Evolutionary conservation across 805 yeast genomes (phyloP).

Genomic region (Candida chauliodis): DNA sequence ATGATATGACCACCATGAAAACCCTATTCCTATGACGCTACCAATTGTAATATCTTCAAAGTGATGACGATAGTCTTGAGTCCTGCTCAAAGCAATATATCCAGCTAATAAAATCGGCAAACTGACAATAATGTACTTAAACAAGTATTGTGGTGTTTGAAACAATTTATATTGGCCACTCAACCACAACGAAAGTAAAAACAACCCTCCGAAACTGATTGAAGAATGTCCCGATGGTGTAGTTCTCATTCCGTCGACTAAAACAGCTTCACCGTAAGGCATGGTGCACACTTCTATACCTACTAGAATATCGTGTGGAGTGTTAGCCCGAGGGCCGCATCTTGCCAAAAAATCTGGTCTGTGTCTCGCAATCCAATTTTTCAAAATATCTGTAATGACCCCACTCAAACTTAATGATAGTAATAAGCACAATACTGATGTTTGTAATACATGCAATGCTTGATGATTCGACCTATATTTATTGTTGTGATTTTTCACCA

Average conservation of each 20-base stretch:
- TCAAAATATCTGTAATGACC: constrained; percentile 33
- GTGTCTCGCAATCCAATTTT: constrained; percentile 32
- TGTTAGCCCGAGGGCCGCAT: constrained; percentile 26
- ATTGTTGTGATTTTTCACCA: constrained; percentile 5
- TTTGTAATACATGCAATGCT: constrained; percentile 17
- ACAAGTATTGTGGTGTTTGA: constrained; percentile 18
- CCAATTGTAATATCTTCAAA: constrained; percentile 34
- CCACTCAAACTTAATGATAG: constrained; percentile 29
- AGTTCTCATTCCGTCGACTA: constrained; percentile 52
- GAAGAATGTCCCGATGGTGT: constrained; percentile 60
- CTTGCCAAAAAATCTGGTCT: constrained; percentile 32
- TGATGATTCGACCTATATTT: constrained; percentile 7
- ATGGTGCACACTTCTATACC: constrained; percentile 29
- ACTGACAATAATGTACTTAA: constrained; percentile 15
- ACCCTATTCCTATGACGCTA: constrained; percentile 24
- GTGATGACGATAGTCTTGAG: constrained; percentile 37
- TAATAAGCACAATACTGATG: constrained; percentile 27
- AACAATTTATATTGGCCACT: constrained; percentile 36
- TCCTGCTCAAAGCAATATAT: constrained; percentile 31
- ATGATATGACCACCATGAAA: constrained; percentile 24
- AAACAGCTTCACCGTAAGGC: constrained; percentile 23
- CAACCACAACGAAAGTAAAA: constrained; percentile 46
- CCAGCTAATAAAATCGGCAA: constrained; percentile 25
- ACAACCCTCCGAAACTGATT: constrained; percentile 48
- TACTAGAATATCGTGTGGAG: constrained; percentile 23